phyloP scores from a whole-genome alignment of 2,329 filamentous ascomycete species.

The Hirsutella rhossiliensis region DNA sequence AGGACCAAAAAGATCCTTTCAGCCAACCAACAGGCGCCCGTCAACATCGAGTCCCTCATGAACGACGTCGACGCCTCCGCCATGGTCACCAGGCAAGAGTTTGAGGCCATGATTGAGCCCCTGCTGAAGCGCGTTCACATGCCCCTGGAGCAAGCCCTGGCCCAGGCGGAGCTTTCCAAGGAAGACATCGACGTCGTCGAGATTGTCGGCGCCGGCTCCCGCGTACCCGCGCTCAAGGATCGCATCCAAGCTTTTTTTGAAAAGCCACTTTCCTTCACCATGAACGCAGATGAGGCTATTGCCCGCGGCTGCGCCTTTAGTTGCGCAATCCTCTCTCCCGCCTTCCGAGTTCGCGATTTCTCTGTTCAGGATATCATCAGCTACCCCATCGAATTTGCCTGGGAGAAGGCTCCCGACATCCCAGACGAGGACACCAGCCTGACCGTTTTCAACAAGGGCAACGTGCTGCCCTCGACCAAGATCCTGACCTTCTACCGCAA shows the following conservation, averaged over 20 bases:
- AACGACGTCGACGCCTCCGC: conserved; percentile 86
- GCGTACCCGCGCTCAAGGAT: conserved; percentile 87
- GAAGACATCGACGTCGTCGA: conserved; percentile 92
- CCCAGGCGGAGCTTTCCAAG: conserved; percentile 80
- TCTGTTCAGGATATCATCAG: conserved; percentile 93
- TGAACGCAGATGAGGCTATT: conserved; percentile 96
- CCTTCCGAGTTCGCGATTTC: conserved; percentile 98
- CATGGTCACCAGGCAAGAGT: conserved; percentile 86
- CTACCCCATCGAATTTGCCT: conserved; percentile 97
- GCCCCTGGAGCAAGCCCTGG: conserved; percentile 81
- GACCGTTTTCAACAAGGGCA: conserved; percentile 95
- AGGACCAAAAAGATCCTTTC: conserved; percentile 98
- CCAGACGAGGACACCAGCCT: conserved; percentile 96
- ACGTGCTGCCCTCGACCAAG: conserved; percentile 95
- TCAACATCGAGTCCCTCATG: conserved; percentile 98
- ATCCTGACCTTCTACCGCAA: conserved; percentile 99
- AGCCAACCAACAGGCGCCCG: conserved; percentile 79
- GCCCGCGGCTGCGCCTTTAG: conserved; percentile 93
- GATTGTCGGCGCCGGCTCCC: conserved; percentile 87
- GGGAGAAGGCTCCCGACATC: conserved; percentile 98
- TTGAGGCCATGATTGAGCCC: conserved; percentile 82
- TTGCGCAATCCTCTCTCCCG: conserved; percentile 92
- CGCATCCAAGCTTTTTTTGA: conserved; percentile 82
- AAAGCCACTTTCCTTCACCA: conserved; percentile 86
- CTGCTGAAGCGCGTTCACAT: conserved; percentile 59